These are phyloP conservation scores for Sporothrix curviconia DNA, from an alignment of 2,329 filamentous ascomycete genomes.

Conservation along the genomic window DNA sequence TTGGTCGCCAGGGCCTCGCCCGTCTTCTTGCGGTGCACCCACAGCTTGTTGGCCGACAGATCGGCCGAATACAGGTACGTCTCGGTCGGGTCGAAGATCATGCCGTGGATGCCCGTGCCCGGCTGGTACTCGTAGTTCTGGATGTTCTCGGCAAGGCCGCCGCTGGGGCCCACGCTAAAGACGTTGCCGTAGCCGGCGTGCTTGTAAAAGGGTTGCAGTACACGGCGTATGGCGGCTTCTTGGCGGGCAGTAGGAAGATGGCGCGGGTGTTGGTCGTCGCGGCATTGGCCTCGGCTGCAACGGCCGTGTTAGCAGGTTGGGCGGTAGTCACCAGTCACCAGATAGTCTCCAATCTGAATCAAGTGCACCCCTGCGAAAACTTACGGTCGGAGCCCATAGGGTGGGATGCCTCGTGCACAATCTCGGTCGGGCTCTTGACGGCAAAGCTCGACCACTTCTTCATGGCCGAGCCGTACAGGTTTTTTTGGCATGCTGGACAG, in stretches of 20 bases:
- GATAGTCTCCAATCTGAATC: no score
- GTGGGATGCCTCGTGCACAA: constrained; percentile 67
- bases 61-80: constrained; percentile 74
- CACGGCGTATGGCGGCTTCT: constrained; percentile 70
- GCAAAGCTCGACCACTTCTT: constrained; percentile 86
- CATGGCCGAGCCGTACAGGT: constrained; percentile 85
- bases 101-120: constrained; percentile 69
- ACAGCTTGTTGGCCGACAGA: constrained; percentile 71
- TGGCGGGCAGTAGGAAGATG: constrained; percentile 79
- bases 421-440: constrained; percentile 68
- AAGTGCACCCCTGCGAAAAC: no score
- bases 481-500: constrained; percentile 77
- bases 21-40: constrained; percentile 67
- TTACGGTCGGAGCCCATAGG: constrained; percentile 69
- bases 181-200: constrained; percentile 77
- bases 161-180: constrained; percentile 54
- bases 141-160: constrained; percentile 55
- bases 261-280: constrained; percentile 74
- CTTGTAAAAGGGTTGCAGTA: constrained; percentile 88
- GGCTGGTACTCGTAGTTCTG: constrained; percentile 69
- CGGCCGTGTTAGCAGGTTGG: neutral
- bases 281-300: constrained; percentile 62
- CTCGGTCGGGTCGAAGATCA: constrained; percentile 71
- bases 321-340: no score
- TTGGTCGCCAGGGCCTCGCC: constrained; percentile 23